These are phyloP conservation scores for Neofusicoccum laricinum DNA, from an alignment of 2,329 filamentous ascomycete species.

Conservation along the genomic window DNA sequence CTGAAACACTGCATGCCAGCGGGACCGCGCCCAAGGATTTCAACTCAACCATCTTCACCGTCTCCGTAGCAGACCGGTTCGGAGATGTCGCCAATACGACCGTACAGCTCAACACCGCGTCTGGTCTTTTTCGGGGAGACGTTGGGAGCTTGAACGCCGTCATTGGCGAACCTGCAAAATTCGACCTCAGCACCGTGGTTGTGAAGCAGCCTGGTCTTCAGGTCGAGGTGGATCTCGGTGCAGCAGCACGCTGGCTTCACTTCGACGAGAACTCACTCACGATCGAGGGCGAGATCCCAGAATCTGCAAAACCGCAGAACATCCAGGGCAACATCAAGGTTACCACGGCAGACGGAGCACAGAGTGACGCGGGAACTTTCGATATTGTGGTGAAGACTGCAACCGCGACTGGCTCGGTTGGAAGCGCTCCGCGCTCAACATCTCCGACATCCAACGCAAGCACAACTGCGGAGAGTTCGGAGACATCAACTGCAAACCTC, in stretches of 20 bases:
- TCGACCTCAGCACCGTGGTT: conserved; percentile 41
- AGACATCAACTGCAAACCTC: conserved; percentile 16
- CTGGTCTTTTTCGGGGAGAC: conserved; percentile 42
- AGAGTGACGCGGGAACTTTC: conserved; percentile 44
- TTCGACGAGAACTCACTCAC: conserved; percentile 46
- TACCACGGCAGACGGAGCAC: conserved; percentile 22
- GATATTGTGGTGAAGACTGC: conserved; percentile 29
- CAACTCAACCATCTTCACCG: conserved; percentile 59
- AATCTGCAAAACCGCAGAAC: conserved; percentile 35
- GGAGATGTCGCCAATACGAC: conserved; percentile 59
- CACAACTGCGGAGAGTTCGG: conserved; percentile 21
- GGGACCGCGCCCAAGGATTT: conserved; percentile 63
- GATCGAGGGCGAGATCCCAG: conserved; percentile 50
- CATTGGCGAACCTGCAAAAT: conserved; percentile 37
- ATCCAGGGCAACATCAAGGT: conserved; percentile 46
- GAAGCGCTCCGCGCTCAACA: conserved; percentile 19
- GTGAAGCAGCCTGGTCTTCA: conserved; percentile 13
- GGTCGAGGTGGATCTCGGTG: conserved; percentile 44
- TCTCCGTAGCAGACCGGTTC: conserved; percentile 59
- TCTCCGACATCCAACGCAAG: conserved; percentile 23
- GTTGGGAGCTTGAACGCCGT: conserved; percentile 48
- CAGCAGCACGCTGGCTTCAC: conserved; percentile 47
- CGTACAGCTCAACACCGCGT: conserved; percentile 44
- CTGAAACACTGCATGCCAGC: conserved; percentile 57
- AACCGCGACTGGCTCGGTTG: background rate